Conservation (phyloP, 805 yeast genomes). For the Starmerella khaoyaiensis region DNA sequence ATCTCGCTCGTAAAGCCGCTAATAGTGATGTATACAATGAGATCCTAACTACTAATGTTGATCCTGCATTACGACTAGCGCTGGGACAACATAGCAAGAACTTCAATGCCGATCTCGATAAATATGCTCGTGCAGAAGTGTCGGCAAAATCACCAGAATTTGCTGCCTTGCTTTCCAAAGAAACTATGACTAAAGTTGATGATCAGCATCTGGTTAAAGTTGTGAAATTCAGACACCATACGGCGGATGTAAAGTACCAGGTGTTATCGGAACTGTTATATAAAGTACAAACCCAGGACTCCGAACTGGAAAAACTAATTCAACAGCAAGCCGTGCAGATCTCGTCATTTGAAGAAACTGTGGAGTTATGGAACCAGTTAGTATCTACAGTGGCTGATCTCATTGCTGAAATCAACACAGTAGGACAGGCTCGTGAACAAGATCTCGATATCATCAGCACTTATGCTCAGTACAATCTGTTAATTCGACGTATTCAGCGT, state of each 20-base stretch:
- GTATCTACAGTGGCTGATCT: constrained; percentile 2
- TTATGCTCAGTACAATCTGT: constrained; percentile 54
- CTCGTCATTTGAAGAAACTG: constrained; percentile 26
- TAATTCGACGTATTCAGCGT: constrained; percentile 58
- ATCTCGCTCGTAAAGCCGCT: constrained; percentile 28
- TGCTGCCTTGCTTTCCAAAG: constrained; percentile 28
- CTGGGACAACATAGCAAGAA: constrained; percentile 32
- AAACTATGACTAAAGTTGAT: constrained; percentile 7
- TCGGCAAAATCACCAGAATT: constrained; percentile 29
- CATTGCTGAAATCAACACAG: constrained; percentile 28
- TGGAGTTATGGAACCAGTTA: constrained; percentile 13
- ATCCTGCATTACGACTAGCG: constrained; percentile 51
- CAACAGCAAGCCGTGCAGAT: constrained; percentile 2
- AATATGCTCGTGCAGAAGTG: constrained; percentile 37
- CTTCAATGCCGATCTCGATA: constrained; percentile 28
- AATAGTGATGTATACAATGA: constrained; percentile 35
- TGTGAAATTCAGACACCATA: constrained; percentile 46
- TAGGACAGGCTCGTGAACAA: constrained; percentile 40
- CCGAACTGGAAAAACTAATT: constrained; percentile 9
- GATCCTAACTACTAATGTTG: constrained; percentile 44
- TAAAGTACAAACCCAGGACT: constrained; percentile 23
- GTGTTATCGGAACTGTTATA: constrained; percentile 44
- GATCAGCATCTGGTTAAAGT: too few species aligned
- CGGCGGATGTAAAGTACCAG: constrained; percentile 54
- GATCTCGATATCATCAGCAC: constrained; percentile 68